Percentiles rank a stretch among this genome's conserved stretches.
phyloP scores from a whole-genome alignment of 257 asterid species.

The Solanum paucissectum region DNA sequence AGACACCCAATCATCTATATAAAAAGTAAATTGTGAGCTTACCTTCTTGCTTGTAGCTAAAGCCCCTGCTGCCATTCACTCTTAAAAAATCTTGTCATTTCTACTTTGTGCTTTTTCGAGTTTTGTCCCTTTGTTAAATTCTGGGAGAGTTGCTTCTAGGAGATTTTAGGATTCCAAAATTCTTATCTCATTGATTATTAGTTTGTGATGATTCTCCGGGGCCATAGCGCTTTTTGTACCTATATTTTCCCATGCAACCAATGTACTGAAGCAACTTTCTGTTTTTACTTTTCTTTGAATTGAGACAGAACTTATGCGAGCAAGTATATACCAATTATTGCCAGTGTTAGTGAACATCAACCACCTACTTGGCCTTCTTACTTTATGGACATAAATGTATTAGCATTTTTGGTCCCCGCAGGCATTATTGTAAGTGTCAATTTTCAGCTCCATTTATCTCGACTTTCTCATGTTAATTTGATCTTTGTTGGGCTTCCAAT shows the following conservation, averaged over 20 bases:
- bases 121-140: background rate
- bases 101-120: background rate
- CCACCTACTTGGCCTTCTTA: conserved; percentile 99
- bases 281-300: conserved; percentile 8
- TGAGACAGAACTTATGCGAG: conserved; percentile 92
- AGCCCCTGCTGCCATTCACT: background rate
- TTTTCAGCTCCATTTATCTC: background rate
- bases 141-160: background rate
- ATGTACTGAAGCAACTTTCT: conserved; percentile 10
- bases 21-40: background rate
- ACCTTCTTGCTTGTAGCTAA: background rate
- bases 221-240: background rate
- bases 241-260: background rate
- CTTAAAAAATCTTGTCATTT: background rate
- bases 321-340: conserved; percentile 98
- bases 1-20: background rate
- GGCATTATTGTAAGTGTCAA: conserved; percentile 81
- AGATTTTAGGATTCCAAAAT: background rate
- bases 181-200: background rate
- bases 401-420: conserved; percentile 98
- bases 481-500: background rate
- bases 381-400: conserved; percentile 93
- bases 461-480: background rate
- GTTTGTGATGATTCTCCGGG: background rate
- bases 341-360: conserved; percentile 98